Evolutionary conservation across 208 protist genomes (phyloP).

Genomic region (Phytomonas serpens): DNA sequence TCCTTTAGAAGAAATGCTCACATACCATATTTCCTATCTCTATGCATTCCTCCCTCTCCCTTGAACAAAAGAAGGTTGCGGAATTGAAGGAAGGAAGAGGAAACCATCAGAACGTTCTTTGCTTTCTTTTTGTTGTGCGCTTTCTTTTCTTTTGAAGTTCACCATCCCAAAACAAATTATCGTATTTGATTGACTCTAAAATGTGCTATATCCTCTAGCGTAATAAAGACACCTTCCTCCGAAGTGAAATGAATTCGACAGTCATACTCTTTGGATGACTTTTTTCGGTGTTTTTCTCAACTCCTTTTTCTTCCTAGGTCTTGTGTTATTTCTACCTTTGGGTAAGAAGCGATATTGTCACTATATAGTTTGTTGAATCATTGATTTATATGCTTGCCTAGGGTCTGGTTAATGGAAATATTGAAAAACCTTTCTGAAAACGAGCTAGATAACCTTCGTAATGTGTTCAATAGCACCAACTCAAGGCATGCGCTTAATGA

Average conservation of each 20-base stretch:
- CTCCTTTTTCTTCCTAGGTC: conserved; percentile 7
- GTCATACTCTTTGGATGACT: neutral
- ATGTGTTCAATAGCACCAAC: conserved; percentile 17
- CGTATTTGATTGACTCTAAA: neutral
- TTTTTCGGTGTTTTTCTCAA: neutral
- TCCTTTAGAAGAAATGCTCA: neutral
- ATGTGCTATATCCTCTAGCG: neutral
- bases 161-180: neutral
- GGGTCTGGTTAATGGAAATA: conserved; percentile 29
- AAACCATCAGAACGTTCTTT: neutral
- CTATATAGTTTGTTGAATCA: neutral
- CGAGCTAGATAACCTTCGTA: conserved; percentile 24
- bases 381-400: neutral
- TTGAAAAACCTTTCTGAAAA: conserved; percentile 30
- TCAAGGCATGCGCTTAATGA: conserved; percentile 16
- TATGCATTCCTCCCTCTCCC: neutral
- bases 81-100: too few relatives aligned
- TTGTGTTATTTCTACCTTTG: neutral
- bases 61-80: too few relatives aligned
- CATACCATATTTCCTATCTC: neutral
- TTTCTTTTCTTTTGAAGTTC: neutral
- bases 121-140: neutral
- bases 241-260: neutral
- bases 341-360: neutral
- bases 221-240: neutral